Percentiles rank a stretch among this genome's conserved stretches.
These are phyloP conservation scores for Coemansia sp. DNA, from an alignment of 192 early-diverging fungal genomes.

Conservation along the genomic window DNA sequence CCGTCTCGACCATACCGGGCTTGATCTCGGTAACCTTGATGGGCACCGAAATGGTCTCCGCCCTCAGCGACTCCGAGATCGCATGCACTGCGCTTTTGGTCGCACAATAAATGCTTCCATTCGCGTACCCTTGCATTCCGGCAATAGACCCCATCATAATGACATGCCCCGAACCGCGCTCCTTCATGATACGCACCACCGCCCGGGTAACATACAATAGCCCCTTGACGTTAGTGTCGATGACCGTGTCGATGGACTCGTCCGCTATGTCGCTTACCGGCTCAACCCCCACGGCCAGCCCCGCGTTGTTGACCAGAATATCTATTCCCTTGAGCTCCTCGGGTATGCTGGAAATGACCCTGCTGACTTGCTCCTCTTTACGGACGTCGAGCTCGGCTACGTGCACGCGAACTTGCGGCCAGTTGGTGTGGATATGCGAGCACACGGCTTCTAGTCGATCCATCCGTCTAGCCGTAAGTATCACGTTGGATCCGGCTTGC, in stretches of 20 bases:
- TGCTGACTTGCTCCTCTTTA: slow-evolving; percentile 53
- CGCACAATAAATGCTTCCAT: slow-evolving; percentile 80
- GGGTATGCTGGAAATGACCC: slow-evolving; percentile 55
- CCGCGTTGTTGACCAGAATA: slow-evolving; percentile 90
- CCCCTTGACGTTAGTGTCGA: slow-evolving; percentile 91
- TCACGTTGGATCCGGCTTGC: slow-evolving; percentile 39
- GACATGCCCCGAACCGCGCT: slow-evolving; percentile 63
- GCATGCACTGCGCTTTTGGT: slow-evolving; percentile 81
- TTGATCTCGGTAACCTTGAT: slow-evolving; percentile 75
- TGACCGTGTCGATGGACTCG: slow-evolving; percentile 71
- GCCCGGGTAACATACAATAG: slow-evolving; percentile 78
- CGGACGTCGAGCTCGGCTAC: slow-evolving; percentile 72
- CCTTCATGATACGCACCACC: slow-evolving; percentile 75
- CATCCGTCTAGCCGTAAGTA: slow-evolving; percentile 63
- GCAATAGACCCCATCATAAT: slow-evolving; percentile 84
- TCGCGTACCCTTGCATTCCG: slow-evolving; percentile 60
- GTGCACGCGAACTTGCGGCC: slow-evolving; percentile 59
- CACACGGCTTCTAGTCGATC: slow-evolving; percentile 64
- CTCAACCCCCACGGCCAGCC: slow-evolving; percentile 72
- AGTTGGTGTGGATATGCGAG: slow-evolving; percentile 39
- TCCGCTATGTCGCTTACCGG: slow-evolving; percentile 58
- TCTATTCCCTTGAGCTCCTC: slow-evolving; percentile 59
- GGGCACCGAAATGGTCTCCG: slow-evolving; percentile 72
- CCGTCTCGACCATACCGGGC: slow-evolving; percentile 87
- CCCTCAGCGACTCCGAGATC: slow-evolving; percentile 68